These are phyloP conservation scores for Exophiala sp. DNA, from an alignment of 2,329 filamentous ascomycete genomes.

Conservation along the genomic window DNA sequence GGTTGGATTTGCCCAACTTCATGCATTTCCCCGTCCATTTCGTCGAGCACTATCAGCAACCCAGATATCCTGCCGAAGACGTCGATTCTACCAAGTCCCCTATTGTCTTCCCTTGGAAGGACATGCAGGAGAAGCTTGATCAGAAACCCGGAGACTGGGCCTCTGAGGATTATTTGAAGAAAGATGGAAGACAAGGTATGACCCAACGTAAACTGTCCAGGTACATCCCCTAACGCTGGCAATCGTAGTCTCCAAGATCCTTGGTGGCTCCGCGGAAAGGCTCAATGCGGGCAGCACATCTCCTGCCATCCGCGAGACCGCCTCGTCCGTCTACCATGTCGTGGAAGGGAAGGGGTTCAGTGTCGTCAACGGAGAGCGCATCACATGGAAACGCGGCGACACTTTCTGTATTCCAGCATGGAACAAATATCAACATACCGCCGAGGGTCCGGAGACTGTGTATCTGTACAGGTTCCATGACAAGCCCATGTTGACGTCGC, in stretches of 20 bases:
- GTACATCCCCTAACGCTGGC: too few species aligned
- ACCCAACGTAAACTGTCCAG: too few species aligned
- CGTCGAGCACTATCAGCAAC: constrained; percentile 46
- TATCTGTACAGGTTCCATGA: constrained; percentile 50
- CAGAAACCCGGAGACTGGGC: constrained; percentile 31
- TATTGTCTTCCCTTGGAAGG: constrained; percentile 47
- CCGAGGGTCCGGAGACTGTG: constrained; percentile 33
- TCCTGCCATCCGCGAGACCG: constrained; percentile 43
- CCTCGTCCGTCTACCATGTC: constrained; percentile 51
- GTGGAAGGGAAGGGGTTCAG: constrained; percentile 42
- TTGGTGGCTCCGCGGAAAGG: constrained; percentile 46
- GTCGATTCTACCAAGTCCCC: constrained; percentile 34
- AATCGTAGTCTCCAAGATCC: constrained; percentile 35
- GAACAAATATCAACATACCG: constrained; percentile 47
- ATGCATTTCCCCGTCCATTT: constrained; percentile 50
- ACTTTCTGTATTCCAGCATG: constrained; percentile 53
- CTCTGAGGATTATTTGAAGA: constrained; percentile 33
- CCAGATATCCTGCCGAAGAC: constrained; percentile 44
- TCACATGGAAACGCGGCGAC: constrained; percentile 44
- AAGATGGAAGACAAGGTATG: constrained; percentile 32
- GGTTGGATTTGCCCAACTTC: constrained; percentile 50
- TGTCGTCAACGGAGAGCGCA: constrained; percentile 29
- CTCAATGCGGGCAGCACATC: constrained; percentile 38
- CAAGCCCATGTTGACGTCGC: constrained; percentile 48
- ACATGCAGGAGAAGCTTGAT: constrained; percentile 44